Percentiles rank a stretch among this genome's conserved stretches.
These are phyloP conservation scores for Luffa aegyptiaca DNA, from an alignment of 306 rosid species.

Conservation along the genomic window DNA sequence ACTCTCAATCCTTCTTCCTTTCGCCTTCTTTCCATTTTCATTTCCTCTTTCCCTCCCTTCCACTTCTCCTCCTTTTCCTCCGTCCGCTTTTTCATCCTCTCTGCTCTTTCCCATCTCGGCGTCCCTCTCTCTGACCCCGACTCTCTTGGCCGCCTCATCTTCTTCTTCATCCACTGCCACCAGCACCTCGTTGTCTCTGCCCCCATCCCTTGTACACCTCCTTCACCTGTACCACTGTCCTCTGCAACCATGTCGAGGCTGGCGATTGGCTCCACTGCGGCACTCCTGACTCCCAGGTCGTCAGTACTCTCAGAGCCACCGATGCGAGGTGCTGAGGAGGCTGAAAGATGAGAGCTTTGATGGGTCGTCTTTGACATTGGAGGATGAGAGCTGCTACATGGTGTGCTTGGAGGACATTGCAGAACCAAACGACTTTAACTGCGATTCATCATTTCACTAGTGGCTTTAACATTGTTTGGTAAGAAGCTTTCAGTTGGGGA, in stretches of 20 bases:
- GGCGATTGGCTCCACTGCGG: not conserved
- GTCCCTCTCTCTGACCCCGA: not conserved
- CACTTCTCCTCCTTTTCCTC: not conserved
- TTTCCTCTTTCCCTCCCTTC: not conserved
- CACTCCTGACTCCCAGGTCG: not conserved
- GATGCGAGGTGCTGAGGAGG: not conserved
- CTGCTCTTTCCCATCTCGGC: not conserved
- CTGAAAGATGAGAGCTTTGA: not conserved
- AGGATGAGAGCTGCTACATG: not conserved
- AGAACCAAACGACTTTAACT: too few relatives aligned
- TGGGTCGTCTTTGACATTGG: not conserved
- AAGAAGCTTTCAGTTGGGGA: not conserved
- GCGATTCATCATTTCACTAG: not conserved
- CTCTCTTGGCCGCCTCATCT: not conserved
- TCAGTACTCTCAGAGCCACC: not conserved
- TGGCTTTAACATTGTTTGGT: not conserved
- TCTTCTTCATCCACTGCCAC: not conserved
- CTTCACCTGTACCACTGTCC: not conserved
- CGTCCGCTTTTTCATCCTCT: not conserved
- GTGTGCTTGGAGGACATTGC: not conserved
- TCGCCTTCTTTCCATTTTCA: not conserved
- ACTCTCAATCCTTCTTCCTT: not conserved
- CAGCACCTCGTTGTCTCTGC: too few relatives aligned
- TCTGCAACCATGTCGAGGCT: not conserved
- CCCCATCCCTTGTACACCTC: not conserved